These are phyloP conservation scores for Suillus variegatus DNA, from an alignment of 768 basidiomycete species.

Conservation along the genomic window DNA sequence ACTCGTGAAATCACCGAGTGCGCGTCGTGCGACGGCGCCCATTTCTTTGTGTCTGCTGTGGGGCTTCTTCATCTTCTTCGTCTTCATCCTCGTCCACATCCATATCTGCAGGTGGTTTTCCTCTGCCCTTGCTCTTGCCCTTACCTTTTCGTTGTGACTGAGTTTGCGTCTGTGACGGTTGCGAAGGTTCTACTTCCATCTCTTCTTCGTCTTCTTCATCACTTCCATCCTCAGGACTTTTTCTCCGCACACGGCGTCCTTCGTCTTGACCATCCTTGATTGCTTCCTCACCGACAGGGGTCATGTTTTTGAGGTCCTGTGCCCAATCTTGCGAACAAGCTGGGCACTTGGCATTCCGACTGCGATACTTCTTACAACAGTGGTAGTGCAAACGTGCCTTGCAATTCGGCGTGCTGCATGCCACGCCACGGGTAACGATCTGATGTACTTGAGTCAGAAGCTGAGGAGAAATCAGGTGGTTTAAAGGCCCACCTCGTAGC, in stretches of 20 bases:
- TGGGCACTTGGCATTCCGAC: conserved; percentile 49
- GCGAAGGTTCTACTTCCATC: conserved; percentile 34
- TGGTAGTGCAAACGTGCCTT: conserved; percentile 62
- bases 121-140: conserved; percentile 26
- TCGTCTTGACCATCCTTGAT: conserved; percentile 60
- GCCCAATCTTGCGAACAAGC: conserved; percentile 65
- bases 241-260: conserved; percentile 36
- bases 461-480: background rate
- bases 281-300: conserved; percentile 69
- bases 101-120: conserved; percentile 35
- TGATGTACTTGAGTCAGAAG: conserved; percentile 26
- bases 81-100: conserved; percentile 48
- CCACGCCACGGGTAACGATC: conserved; percentile 69
- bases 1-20: conserved; percentile 14
- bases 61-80: conserved; percentile 26
- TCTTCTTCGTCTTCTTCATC: conserved; percentile 45
- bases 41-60: conserved; percentile 19
- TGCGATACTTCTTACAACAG: conserved; percentile 57
- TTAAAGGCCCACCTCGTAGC: conserved; percentile 56
- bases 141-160: conserved; percentile 29
- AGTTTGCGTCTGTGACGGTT: conserved; percentile 20
- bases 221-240: conserved; percentile 34
- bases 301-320: conserved; percentile 45
- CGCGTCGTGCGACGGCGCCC: conserved; percentile 23
- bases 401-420: conserved; percentile 65